These are phyloP conservation scores for Botrytis elliptica DNA, from an alignment of 2,329 filamentous ascomycete species.

Conservation along the genomic window DNA sequence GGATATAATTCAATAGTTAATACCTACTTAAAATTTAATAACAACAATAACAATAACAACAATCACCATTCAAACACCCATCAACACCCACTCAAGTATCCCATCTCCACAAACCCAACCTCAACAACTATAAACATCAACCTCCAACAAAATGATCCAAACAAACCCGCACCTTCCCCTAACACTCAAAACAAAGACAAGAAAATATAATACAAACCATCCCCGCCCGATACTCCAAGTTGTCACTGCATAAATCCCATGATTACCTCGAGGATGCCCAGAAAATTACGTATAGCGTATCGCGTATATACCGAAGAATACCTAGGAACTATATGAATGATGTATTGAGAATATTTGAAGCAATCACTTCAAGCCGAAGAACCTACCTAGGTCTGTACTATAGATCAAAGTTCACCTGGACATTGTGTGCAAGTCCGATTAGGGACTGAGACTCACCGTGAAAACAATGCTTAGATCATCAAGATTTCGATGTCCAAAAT, in stretches of 20 bases:
- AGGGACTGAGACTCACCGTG: too few species aligned
- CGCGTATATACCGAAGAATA: too few species aligned
- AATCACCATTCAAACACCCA: not conserved
- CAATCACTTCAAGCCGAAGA: not conserved
- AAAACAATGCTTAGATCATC: too few species aligned
- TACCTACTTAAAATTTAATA: too few species aligned
- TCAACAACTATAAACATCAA: too few species aligned
- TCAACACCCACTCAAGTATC: rapidly evolving
- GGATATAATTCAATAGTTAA: not conserved
- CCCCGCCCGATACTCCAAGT: too few species aligned
- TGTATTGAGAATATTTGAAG: not conserved
- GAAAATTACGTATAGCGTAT: not conserved
- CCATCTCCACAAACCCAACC: rapidly evolving
- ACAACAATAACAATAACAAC: not conserved
- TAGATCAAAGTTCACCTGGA: not conserved
- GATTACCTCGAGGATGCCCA: too few species aligned
- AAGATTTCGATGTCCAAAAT: not conserved
- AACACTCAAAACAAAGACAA: not conserved
- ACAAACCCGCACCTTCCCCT: not conserved
- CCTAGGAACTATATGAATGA: too few species aligned
- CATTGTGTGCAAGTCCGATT: too few species aligned
- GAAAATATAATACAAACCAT: not conserved
- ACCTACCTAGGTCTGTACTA: not conserved
- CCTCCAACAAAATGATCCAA: not conserved
- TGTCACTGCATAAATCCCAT: rapidly evolving